Conservation (phyloP, 164 flowering plant genomes). For the Liquidambar formosana region DNA sequence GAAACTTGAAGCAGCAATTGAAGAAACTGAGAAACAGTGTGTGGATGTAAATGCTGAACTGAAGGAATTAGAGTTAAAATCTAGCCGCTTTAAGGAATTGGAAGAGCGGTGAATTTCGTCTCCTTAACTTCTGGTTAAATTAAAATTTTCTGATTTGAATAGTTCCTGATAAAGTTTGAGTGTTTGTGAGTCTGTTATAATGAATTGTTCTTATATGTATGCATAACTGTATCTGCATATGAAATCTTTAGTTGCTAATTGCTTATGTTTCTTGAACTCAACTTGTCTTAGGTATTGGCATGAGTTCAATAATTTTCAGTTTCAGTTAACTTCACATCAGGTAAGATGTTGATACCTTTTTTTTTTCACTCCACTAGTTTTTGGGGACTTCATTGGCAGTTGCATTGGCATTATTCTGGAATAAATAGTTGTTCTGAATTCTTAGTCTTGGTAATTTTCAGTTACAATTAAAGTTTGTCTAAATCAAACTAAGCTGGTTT, state of each 20-base stretch:
- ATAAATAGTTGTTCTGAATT: too few relatives aligned
- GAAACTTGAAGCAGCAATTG: conserved; percentile 80
- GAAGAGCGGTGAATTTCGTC: conserved; percentile 74
- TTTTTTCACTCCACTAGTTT: neutral
- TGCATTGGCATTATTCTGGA: neutral
- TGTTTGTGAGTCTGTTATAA: neutral
- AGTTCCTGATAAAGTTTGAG: neutral
- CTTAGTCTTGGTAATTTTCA: too few relatives aligned
- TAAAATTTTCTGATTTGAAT: neutral
- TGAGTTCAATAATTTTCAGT: conserved; percentile 95
- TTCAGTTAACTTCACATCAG: conserved; percentile 90
- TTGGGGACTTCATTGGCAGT: neutral
- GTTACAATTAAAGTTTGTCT: neutral
- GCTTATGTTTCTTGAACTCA: conserved; percentile 4
- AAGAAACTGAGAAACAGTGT: conserved; percentile 84
- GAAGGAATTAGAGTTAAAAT: conserved; percentile 76
- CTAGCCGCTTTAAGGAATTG: conserved; percentile 75
- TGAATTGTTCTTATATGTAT: neutral
- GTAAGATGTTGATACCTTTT: conserved; percentile 30
- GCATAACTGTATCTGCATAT: neutral
- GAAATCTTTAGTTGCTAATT: neutral
- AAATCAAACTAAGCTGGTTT: neutral
- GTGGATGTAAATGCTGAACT: conserved; percentile 70
- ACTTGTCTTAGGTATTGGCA: conserved; percentile 81
- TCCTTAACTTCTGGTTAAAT: neutral